phyloP scores from a whole-genome alignment of 2,329 filamentous ascomycete species.

The Trichocomaceae sp. region DNA sequence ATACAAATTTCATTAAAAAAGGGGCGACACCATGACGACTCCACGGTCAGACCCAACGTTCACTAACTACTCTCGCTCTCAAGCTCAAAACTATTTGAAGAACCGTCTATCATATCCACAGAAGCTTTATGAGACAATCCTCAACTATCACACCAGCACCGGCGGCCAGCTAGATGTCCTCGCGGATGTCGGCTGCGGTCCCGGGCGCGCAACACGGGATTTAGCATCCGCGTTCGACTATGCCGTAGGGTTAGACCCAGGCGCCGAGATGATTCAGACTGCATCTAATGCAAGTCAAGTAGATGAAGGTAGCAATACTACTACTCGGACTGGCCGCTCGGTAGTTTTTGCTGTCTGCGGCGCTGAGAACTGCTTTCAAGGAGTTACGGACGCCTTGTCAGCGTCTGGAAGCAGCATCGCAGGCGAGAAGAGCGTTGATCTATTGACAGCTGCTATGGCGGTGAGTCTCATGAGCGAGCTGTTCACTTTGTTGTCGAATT shows the following conservation, averaged over 20 bases:
- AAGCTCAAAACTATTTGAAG: slow-evolving; percentile 34
- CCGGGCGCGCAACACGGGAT: slow-evolving; percentile 44
- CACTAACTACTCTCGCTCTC: slow-evolving; percentile 17
- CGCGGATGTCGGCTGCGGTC: slow-evolving; percentile 54
- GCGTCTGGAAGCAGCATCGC: slow-evolving; percentile 1
- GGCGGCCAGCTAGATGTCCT: slow-evolving; percentile 41
- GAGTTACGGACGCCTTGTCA: slow-evolving; percentile 21
- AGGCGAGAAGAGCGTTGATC: slow-evolving; percentile 33
- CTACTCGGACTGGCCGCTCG: slow-evolving; percentile 21
- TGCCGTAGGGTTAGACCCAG: slow-evolving; percentile 48
- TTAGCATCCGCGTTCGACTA: slow-evolving; percentile 43
- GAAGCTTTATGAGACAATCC: slow-evolving; percentile 43
- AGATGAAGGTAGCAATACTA: slow-evolving; percentile 22
- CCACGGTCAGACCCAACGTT: slow-evolving; percentile 18
- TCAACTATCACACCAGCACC: slow-evolving; percentile 42
- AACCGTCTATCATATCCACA: slow-evolving; percentile 45
- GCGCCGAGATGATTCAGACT: slow-evolving; percentile 48
- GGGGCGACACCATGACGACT: not conserved
- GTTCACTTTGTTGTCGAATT: not conserved
- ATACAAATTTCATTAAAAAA: not conserved
- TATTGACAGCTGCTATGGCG: slow-evolving; percentile 46
- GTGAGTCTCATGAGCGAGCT: slow-evolving; percentile 10
- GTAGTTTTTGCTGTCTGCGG: slow-evolving; percentile 40
- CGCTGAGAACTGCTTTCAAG: slow-evolving; percentile 33
- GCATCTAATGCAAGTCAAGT: slow-evolving; percentile 26